Percentiles rank a stretch among this genome's conserved stretches.
phyloP scores from a whole-genome alignment of 345 rosid species.

The Lenwebbia sp. region DNA sequence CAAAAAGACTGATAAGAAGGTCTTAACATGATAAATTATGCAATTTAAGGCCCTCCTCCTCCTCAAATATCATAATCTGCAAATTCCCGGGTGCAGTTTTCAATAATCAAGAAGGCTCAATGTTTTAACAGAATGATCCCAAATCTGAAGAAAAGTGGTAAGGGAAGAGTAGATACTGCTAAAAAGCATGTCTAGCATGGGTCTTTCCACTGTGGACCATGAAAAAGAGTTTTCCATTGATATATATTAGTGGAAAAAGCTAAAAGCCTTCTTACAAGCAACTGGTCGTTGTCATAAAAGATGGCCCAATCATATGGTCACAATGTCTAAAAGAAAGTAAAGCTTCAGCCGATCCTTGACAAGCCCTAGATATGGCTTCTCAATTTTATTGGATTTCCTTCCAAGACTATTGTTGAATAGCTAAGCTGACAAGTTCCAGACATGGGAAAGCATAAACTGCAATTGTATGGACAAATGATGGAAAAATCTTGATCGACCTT shows the following conservation, averaged over 20 bases:
- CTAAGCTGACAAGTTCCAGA: neutral
- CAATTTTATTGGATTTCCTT: neutral
- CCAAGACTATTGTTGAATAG: neutral
- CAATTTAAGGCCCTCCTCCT: neutral
- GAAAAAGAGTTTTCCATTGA: neutral
- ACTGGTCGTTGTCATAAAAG: neutral
- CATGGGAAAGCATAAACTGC: neutral
- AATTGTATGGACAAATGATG: neutral
- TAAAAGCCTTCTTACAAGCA: neutral
- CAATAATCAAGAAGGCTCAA: neutral
- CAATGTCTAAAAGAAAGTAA: neutral
- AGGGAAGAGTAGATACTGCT: neutral
- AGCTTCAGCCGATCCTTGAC: neutral
- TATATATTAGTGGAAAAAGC: neutral
- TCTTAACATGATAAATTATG: neutral
- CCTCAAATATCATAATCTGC: neutral
- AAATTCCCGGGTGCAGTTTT: neutral
- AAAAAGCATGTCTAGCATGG: neutral
- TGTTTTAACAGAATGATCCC: neutral
- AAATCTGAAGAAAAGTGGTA: neutral
- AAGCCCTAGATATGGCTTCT: neutral
- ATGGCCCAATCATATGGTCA: neutral
- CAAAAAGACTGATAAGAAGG: neutral
- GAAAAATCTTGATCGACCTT: neutral
- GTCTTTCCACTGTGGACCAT: neutral